These are phyloP conservation scores for Lactarius quietus DNA, from an alignment of 768 basidiomycete species.

Conservation along the genomic window DNA sequence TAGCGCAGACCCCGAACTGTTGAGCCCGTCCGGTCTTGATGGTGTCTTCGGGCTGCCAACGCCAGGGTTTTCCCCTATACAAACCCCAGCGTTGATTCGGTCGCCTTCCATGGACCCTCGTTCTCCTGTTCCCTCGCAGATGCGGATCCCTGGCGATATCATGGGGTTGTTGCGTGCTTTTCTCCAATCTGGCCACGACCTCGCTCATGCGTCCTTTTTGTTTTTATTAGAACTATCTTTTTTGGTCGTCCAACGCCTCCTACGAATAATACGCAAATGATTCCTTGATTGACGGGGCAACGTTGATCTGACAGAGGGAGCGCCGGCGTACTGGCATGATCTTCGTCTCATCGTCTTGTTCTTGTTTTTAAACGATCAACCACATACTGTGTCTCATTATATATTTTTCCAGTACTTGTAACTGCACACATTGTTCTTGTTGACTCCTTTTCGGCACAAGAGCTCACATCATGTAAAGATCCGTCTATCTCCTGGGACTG, in stretches of 20 bases:
- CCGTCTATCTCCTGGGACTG: no score
- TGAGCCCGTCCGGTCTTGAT: neutral
- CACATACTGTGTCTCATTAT: neutral
- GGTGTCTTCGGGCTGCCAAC: constrained; percentile 5
- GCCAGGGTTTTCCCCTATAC: neutral
- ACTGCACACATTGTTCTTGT: no score
- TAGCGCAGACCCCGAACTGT: neutral
- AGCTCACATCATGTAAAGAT: no score
- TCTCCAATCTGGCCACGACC: neutral
- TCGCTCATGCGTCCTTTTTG: neutral
- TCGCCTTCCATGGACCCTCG: constrained; percentile 13
- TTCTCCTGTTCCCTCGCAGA: constrained; percentile 3
- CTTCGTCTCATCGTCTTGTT: neutral
- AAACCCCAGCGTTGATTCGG: neutral
- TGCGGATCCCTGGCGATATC: constrained; percentile 4
- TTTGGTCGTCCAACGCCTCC: constrained; percentile 16
- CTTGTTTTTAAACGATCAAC: neutral
- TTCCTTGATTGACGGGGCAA: neutral
- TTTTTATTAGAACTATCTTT: neutral
- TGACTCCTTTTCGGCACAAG: no score
- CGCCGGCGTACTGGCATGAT: neutral
- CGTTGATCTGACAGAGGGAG: neutral
- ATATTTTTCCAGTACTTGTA: no score
- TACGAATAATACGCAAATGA: neutral
- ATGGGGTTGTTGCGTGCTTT: constrained; percentile 2